Percentiles rank a stretch among this genome's conserved stretches.
Evolutionary conservation across 176 grass and related monocot genomes (phyloP).

Genomic region (Calamus simplicifolius): DNA sequence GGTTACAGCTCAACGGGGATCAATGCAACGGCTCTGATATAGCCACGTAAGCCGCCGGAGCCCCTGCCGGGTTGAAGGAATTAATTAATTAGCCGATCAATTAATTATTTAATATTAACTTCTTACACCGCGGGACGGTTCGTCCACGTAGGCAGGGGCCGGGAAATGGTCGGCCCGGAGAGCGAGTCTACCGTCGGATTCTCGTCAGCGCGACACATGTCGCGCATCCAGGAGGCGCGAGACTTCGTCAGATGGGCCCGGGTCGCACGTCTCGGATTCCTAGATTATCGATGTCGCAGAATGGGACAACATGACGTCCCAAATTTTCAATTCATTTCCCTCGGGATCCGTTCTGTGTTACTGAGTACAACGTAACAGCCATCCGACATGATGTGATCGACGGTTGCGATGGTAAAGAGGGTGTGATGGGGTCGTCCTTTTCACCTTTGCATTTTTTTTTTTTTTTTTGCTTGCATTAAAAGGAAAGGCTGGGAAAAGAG

Average conservation of each 20-base stretch:
- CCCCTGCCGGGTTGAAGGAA: not conserved
- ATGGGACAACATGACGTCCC: conserved; percentile 5
- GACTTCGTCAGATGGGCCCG: conserved; percentile 25
- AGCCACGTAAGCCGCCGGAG: conserved; percentile 3
- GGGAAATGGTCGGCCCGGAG: too few relatives aligned
- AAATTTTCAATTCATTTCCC: conserved; percentile 1
- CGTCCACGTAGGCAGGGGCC: conserved; percentile 1
- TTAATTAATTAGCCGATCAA: not conserved
- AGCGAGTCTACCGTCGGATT: conserved; percentile 21
- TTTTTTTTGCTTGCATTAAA: conserved; percentile 37
- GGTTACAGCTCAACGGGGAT: conserved; percentile 26
- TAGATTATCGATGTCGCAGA: conserved; percentile 46
- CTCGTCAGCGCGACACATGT: not conserved
- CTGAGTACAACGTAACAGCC: too few relatives aligned
- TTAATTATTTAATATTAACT: not conserved
- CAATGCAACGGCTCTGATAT: not conserved
- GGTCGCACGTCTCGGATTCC: conserved; percentile 43
- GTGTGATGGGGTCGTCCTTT: conserved; percentile 1
- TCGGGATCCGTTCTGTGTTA: too few relatives aligned
- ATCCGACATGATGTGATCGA: too few relatives aligned
- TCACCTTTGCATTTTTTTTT: conserved; percentile 11
- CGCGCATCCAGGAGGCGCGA: conserved; percentile 5
- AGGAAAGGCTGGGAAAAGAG: conserved; percentile 31
- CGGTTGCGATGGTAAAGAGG: not conserved
- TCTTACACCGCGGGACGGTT: too few relatives aligned